Percentiles rank a stretch among this genome's conserved stretches.
These are phyloP conservation scores for Corynespora cassiicola DNA, from an alignment of 2,329 filamentous ascomycete species.

Conservation along the genomic window DNA sequence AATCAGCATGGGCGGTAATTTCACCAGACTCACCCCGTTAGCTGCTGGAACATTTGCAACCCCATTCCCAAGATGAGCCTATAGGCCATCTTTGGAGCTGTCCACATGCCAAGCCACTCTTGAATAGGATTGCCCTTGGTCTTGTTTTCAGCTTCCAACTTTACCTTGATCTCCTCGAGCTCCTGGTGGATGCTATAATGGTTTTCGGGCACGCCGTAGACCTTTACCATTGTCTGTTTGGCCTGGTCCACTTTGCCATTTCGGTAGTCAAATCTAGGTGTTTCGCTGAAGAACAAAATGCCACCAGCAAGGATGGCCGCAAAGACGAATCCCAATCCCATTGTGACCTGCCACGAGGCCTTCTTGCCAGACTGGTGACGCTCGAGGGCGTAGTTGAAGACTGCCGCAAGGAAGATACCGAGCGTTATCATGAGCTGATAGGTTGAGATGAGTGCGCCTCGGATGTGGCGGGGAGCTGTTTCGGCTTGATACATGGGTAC, in stretches of 20 bases:
- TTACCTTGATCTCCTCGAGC: conserved; percentile 61
- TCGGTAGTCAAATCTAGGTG: conserved; percentile 63
- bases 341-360: conserved; percentile 68
- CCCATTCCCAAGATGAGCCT: conserved; percentile 66
- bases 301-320: conserved; percentile 59
- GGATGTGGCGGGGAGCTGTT: conserved; percentile 67
- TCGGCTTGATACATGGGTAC: conserved; percentile 69
- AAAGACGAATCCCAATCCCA: conserved; percentile 63
- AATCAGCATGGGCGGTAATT: conserved; percentile 12
- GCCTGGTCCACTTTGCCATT: conserved; percentile 58
- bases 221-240: conserved; percentile 55
- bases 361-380: conserved; percentile 48
- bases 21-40: conserved; percentile 58
- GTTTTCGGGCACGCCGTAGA: conserved; percentile 62
- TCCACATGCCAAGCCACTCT: conserved; percentile 63
- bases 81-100: conserved; percentile 70
- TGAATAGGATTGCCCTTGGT: conserved; percentile 52
- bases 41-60: conserved; percentile 70
- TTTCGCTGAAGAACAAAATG: conserved; percentile 62
- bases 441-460: conserved; percentile 65
- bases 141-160: conserved; percentile 57
- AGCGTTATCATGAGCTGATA: conserved; percentile 74
- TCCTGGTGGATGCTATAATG: conserved; percentile 60
- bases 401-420: conserved; percentile 62
- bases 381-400: conserved; percentile 66